These are phyloP conservation scores for Chlorella sp. DNA, from an alignment of 139 green algal species.

Conservation along the genomic window DNA sequence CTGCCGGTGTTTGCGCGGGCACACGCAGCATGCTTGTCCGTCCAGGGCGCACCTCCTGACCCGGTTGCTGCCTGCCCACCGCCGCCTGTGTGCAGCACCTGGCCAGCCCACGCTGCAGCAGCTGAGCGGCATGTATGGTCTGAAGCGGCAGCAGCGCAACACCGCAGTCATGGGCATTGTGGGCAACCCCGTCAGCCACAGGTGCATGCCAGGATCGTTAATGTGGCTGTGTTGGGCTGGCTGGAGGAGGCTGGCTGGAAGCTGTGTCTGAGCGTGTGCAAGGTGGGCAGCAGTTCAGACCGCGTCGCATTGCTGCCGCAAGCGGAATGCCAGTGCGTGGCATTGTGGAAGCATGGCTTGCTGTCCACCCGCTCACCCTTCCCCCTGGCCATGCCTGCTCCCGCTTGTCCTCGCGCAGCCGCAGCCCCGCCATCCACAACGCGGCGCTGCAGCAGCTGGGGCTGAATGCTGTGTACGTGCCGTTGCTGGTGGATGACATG, in stretches of 20 bases:
- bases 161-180: slow-evolving; percentile 90
- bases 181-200: slow-evolving; percentile 92
- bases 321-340: no score
- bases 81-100: neutral
- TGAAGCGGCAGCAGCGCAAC: slow-evolving; percentile 52
- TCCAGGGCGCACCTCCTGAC: no score
- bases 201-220: no score
- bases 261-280: no score
- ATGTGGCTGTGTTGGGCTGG: no score
- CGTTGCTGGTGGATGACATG: slow-evolving; percentile 94
- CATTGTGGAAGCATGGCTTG: no score
- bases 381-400: neutral
- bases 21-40: no score
- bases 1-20: no score
- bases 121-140: slow-evolving; percentile 70
- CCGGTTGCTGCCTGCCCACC: neutral
- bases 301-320: no score
- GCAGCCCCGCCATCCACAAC: slow-evolving; percentile 91
- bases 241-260: no score
- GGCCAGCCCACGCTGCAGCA: slow-evolving; percentile 58
- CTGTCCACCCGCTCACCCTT: no score
- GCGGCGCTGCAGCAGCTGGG: slow-evolving; percentile 70
- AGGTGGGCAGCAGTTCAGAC: no score
- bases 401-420: slow-evolving; percentile 56
- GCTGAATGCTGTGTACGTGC: slow-evolving; percentile 93